phyloP scores from a whole-genome alignment of 306 rosid species.

The Mimosa bimucronata region DNA sequence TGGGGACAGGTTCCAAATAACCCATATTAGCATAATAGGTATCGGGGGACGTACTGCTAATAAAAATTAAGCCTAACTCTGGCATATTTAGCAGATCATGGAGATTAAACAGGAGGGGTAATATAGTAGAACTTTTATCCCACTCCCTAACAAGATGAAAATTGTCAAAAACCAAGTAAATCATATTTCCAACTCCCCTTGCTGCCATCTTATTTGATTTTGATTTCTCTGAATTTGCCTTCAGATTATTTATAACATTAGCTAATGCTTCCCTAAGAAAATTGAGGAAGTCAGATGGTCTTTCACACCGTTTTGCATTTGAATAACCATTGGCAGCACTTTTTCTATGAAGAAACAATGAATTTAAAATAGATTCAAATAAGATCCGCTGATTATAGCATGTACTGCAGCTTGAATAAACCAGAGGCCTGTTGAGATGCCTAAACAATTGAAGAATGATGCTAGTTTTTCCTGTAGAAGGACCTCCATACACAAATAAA shows the following conservation, averaged over 20 bases:
- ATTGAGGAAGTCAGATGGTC: constrained; percentile 81
- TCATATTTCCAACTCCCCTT: constrained; percentile 65
- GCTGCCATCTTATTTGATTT: constrained; percentile 44
- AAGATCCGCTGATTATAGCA: constrained; percentile 77
- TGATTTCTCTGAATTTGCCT: constrained; percentile 49
- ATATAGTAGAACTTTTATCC: constrained; percentile 77
- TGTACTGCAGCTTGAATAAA: constrained; percentile 82
- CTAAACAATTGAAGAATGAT: constrained; percentile 62
- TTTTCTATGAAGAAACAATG: constrained; percentile 74
- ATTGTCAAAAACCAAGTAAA: constrained; percentile 84
- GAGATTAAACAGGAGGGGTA: constrained; percentile 80
- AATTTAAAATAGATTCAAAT: constrained; percentile 83
- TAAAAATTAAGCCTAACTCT: constrained; percentile 78
- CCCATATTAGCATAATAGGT: constrained; percentile 82
- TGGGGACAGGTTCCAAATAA: constrained; percentile 71
- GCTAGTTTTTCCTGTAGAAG: constrained; percentile 86
- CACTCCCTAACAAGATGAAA: constrained; percentile 82
- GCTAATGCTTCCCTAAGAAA: constrained; percentile 77
- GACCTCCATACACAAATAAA: constrained; percentile 76
- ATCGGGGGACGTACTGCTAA: constrained; percentile 85
- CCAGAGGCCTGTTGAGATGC: constrained; percentile 81
- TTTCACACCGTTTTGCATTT: constrained; percentile 77
- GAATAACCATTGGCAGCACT: constrained; percentile 64
- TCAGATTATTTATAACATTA: constrained; percentile 50
- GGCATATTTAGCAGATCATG: constrained; percentile 75